These are phyloP conservation scores for Dactylonectria estremocensis DNA, from an alignment of 2,329 filamentous ascomycete genomes.

Conservation along the genomic window DNA sequence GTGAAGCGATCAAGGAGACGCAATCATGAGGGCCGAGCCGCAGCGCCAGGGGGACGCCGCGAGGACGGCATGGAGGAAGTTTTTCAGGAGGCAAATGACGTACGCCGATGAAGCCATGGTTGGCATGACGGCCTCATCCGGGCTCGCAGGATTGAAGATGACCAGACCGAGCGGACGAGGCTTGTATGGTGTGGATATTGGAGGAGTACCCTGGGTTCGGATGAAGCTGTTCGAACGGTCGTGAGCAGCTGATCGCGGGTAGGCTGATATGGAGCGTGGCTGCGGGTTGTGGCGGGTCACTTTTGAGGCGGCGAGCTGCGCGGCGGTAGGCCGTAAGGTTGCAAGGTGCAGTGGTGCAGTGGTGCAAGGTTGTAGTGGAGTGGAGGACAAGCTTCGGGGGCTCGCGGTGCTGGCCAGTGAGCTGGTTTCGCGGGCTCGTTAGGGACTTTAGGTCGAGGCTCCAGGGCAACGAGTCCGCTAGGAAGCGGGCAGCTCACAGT, in stretches of 20 bases:
- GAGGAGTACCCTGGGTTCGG: conserved; percentile 28
- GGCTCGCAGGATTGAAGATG: conserved; percentile 40
- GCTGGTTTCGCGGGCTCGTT: conserved; percentile 15
- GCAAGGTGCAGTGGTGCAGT: background rate
- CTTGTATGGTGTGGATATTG: conserved; percentile 42
- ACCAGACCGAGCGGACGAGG: conserved; percentile 44
- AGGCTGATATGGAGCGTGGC: conserved; percentile 18
- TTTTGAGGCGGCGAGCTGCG: conserved; percentile 29
- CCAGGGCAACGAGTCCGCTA: conserved; percentile 10
- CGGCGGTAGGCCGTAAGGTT: background rate
- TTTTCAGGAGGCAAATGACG: conserved; percentile 46
- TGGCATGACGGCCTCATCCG: conserved; percentile 48
- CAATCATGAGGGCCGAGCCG: conserved; percentile 34
- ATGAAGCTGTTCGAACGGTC: conserved; percentile 43
- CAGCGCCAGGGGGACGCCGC: conserved; percentile 29
- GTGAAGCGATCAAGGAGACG: conserved; percentile 32
- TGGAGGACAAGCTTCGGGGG: conserved; percentile 40
- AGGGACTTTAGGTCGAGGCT: background rate
- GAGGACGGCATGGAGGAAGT: conserved; percentile 33
- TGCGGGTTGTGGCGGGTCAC: conserved; percentile 35
- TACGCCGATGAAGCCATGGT: conserved; percentile 50
- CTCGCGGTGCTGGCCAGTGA: conserved; percentile 27
- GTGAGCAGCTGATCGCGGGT: conserved; percentile 26
- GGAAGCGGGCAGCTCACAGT: conserved; percentile 13
- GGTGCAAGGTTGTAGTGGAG: conserved; percentile 31